Evolutionary conservation across 2,329 filamentous ascomycete genomes (phyloP).

Genomic region (Diplodia corticola): DNA sequence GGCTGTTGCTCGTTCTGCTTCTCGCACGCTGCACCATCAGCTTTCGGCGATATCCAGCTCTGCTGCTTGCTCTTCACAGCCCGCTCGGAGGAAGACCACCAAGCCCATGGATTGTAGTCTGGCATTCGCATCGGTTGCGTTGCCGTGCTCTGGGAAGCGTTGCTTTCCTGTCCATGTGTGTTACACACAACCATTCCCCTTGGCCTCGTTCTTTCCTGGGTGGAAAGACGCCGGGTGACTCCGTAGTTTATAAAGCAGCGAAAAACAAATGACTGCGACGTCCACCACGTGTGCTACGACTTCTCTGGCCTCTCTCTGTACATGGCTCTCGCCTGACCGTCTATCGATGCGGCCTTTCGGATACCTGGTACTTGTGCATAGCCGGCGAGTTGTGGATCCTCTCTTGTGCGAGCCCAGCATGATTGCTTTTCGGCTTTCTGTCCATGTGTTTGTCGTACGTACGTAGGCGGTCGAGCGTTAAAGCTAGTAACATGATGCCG

Average conservation of each 20-base stretch:
- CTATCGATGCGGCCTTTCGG: neutral
- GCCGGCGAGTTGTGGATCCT: neutral
- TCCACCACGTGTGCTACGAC: slow-evolving; percentile 1
- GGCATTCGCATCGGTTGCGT: slow-evolving; percentile 20
- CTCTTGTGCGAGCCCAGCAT: neutral
- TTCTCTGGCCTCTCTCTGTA: slow-evolving; percentile 10
- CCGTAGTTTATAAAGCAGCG: slow-evolving; percentile 20
- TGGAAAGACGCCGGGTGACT: slow-evolving; percentile 16
- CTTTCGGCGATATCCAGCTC: slow-evolving; percentile 17
- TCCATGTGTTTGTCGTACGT: slow-evolving; percentile 1
- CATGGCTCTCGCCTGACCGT: slow-evolving; percentile 2
- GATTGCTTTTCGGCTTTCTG: slow-evolving; percentile 10
- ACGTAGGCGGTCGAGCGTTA: slow-evolving; percentile 4
- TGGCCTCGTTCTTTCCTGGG: slow-evolving; percentile 5
- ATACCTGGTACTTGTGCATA: neutral
- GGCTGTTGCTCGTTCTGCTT: slow-evolving; percentile 20
- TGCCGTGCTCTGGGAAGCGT: slow-evolving; percentile 12
- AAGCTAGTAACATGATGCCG: slow-evolving; percentile 14
- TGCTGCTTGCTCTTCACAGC: slow-evolving; percentile 8
- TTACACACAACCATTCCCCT: neutral
- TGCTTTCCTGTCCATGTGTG: slow-evolving; percentile 19
- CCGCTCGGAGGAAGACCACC: slow-evolving; percentile 10
- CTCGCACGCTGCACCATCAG: slow-evolving; percentile 6
- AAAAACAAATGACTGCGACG: slow-evolving; percentile 15
- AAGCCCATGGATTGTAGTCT: slow-evolving; percentile 15